These are phyloP conservation scores for Anisogramma anomala DNA, from an alignment of 2,329 filamentous ascomycete species.

Conservation along the genomic window DNA sequence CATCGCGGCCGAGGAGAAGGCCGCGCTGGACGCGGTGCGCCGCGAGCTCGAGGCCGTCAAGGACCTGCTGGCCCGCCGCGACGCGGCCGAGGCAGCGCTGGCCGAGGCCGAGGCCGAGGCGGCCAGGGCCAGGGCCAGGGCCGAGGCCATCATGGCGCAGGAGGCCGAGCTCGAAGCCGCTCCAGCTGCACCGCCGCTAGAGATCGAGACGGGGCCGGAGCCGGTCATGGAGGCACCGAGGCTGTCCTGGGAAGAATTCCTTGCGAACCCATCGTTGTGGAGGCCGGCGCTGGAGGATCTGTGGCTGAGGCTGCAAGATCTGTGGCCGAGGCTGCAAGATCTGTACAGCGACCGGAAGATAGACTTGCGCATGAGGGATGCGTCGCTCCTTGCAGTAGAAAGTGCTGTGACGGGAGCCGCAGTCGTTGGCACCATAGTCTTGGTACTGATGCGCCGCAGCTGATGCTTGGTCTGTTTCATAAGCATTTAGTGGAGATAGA, in stretches of 20 bases:
- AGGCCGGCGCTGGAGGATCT: conserved; percentile 40
- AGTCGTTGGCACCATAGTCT: conserved; percentile 41
- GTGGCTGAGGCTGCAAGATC: too few species aligned
- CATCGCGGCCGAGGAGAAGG: conserved; percentile 68
- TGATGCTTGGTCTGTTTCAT: conserved; percentile 17
- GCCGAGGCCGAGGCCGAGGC: conserved; percentile 9
- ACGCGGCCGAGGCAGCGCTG: conserved; percentile 8
- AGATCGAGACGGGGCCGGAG: conserved; percentile 10
- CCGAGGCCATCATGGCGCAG: background rate
- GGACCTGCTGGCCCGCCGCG: conserved; percentile 18
- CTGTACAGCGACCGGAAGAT: conserved; percentile 55
- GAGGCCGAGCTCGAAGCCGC: conserved; percentile 17
- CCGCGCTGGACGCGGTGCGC: conserved; percentile 37
- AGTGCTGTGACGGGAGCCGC: conserved; percentile 55
- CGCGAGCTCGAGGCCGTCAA: conserved; percentile 29
- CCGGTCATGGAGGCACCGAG: conserved; percentile 5
- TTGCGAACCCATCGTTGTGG: conserved; percentile 34
- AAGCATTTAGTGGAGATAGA: conserved; percentile 5
- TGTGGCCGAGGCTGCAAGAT: conserved; percentile 39
- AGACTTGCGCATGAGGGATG: conserved; percentile 54
- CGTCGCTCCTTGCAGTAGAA: conserved; percentile 58
- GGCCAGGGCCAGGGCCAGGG: too few species aligned
- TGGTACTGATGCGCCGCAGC: conserved; percentile 33
- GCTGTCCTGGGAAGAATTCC: conserved; percentile 31
- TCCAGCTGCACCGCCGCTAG: conserved; percentile 3